Evolutionary conservation across 2,329 filamentous ascomycete species (phyloP).

Genomic region (Alternaria alternata): DNA sequence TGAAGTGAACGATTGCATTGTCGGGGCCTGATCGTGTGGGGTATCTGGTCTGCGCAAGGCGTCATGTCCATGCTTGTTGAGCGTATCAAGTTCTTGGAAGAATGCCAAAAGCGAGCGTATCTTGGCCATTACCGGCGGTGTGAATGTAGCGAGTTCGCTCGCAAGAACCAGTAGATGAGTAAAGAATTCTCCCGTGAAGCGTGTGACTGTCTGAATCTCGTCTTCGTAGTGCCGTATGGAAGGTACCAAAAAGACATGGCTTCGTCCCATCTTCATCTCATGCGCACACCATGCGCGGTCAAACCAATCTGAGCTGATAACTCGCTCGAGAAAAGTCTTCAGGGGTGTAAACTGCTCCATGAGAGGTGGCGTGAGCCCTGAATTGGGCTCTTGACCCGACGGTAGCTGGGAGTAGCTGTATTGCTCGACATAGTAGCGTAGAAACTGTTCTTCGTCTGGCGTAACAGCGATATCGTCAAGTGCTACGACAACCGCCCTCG

Average conservation of each 20-base stretch:
- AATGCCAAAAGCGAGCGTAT: constrained; percentile 34
- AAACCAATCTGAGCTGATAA: constrained; percentile 55
- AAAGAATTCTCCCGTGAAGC: constrained; percentile 54
- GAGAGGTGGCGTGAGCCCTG: constrained; percentile 37
- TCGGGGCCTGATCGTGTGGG: constrained; percentile 16
- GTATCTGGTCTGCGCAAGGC: constrained; percentile 26
- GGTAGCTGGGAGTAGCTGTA: constrained; percentile 39
- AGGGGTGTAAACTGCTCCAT: constrained; percentile 38
- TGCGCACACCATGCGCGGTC: constrained; percentile 56
- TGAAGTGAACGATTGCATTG: constrained; percentile 20
- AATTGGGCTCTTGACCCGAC: constrained; percentile 34
- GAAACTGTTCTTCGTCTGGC: constrained; percentile 45
- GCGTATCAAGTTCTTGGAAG: constrained; percentile 20
- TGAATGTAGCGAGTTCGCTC: constrained; percentile 29
- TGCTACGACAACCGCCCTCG: constrained; percentile 52
- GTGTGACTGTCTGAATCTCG: constrained; percentile 37
- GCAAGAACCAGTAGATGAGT: constrained; percentile 51
- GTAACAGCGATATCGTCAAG: constrained; percentile 53
- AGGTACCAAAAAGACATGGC: constrained; percentile 54
- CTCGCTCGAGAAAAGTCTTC: constrained; percentile 43
- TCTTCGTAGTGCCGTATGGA: constrained; percentile 38
- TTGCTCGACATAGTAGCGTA: constrained; percentile 51
- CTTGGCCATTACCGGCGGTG: constrained; percentile 22
- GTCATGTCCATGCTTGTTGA: constrained; percentile 10
- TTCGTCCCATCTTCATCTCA: constrained; percentile 53